Conservation (phyloP, 768 basidiomycete genomes). For the Peribolospora kevripleyi region DNA sequence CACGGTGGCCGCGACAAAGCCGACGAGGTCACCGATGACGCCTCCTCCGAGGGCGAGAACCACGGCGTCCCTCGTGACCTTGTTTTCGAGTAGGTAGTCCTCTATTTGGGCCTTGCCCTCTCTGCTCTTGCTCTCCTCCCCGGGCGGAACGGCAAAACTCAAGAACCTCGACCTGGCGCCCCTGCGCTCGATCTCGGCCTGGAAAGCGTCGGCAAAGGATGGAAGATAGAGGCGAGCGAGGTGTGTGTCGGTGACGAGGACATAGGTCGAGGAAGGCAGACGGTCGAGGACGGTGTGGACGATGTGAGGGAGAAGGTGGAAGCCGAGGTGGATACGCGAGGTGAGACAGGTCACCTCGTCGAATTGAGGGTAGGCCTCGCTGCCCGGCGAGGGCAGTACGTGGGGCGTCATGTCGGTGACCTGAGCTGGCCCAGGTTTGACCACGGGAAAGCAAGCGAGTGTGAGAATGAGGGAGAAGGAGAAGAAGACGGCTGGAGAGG, state of each 20-base stretch:
- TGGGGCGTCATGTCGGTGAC: no score
- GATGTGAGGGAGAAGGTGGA: conserved; percentile 75
- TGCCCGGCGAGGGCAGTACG: no score
- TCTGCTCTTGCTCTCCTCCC: conserved; percentile 77
- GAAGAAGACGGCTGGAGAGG: no score
- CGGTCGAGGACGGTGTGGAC: conserved; percentile 38
- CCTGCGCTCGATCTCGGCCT: conserved; percentile 20
- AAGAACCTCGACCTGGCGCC: conserved; percentile 36
- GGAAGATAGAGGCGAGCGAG: conserved; percentile 57
- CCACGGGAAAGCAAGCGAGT: no score
- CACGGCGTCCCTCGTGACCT: conserved; percentile 80
- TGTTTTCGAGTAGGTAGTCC: conserved; percentile 66
- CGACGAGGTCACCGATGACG: conserved; percentile 87
- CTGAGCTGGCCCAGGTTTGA: no score
- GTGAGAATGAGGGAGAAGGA: no score
- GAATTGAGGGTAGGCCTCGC: no score
- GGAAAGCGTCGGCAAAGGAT: conserved; percentile 43
- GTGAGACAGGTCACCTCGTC: no score
- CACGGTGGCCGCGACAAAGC: conserved; percentile 74
- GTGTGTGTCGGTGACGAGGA: conserved; percentile 76
- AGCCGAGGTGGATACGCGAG: conserved; percentile 56
- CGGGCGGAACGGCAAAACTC: conserved; percentile 55
- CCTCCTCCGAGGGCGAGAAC: conserved; percentile 85
- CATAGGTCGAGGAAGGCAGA: conserved; percentile 61
- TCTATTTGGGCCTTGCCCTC: conserved; percentile 81